Evolutionary conservation across 2,329 filamentous ascomycete species (phyloP), one percentile per base, ranked within the genome.

Genomic region (Arthrobotrys entomopaga): DNA sequence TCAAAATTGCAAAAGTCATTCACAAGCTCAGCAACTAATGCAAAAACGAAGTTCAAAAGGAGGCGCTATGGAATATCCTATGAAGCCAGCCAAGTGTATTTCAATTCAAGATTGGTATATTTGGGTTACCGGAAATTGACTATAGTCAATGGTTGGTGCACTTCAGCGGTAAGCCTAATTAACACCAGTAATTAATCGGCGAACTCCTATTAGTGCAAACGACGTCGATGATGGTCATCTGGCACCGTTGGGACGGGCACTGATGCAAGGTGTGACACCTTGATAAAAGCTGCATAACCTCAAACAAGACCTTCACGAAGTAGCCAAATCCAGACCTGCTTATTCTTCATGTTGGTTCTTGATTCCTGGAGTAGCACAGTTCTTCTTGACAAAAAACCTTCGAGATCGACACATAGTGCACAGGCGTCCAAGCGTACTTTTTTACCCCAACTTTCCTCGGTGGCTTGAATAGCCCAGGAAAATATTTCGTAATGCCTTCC

Each of bases 191-290:
- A 34, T 63, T 66, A 34, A 56, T 74, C 70, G 70, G 70, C 70
- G 70, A 74, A 74, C 63, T 64, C 57, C 63, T 59, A 57, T 6
- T 53, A 26, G 57, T 48, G 63, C 22, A 67, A 54, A 59, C 40
- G 46, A 50, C 15, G 42, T 46, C 42, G 42, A 34, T 34, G 29
- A 34, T 34, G 29, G 29, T 34, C 29, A 34, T 15, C 56, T 26
- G 56, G 61, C 43, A 43, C 57, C 46, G 56, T 61, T 73, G 56
- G 57, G 59, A 49, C 38, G 63, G 53, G 49, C 48, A 46, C 54
- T 65, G 69, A 73, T 66, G 63, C 60, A 72, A 65, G 61, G 69
- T 73, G 69, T 73, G 60, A 73, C 61, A 66, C 69, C 69, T 42
- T 74, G 63, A 67, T 67, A 67, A 67, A 67, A 20, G 40, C 6